Conservation (phyloP, 116 monocot species). For the Trichopus zeylanicus region DNA sequence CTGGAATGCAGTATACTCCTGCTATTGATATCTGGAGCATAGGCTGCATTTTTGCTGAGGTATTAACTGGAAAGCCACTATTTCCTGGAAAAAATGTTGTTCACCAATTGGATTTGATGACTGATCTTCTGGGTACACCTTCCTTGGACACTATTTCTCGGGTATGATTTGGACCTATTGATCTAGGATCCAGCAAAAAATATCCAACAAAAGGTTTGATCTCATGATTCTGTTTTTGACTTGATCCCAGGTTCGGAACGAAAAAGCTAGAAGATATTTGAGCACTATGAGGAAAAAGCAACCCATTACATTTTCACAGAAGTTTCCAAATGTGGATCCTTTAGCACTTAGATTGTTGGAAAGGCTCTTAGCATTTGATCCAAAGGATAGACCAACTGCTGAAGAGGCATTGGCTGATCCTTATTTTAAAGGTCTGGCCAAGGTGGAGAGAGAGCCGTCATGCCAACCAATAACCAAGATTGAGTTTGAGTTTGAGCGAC, state of each 20-base stretch:
- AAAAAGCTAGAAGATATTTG: constrained; percentile 87
- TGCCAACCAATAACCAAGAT: constrained; percentile 76
- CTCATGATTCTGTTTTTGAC: background rate
- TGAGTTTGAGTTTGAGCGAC: constrained; percentile 90
- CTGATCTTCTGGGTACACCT: constrained; percentile 79
- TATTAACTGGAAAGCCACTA: constrained; percentile 67
- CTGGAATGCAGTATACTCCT: constrained; percentile 56
- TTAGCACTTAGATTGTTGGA: constrained; percentile 73
- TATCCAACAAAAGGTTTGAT: background rate
- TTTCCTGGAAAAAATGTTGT: constrained; percentile 86
- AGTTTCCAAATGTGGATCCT: constrained; percentile 89
- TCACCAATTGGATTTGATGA: constrained; percentile 72
- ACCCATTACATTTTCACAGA: constrained; percentile 66
- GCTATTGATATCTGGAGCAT: constrained; percentile 94
- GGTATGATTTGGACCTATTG: constrained; percentile 24
- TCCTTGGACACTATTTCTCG: constrained; percentile 65
- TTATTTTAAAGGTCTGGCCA: constrained; percentile 84
- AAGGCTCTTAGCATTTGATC: constrained; percentile 91
- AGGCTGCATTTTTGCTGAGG: constrained; percentile 84
- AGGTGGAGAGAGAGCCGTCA: constrained; percentile 82
- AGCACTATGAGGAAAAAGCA: constrained; percentile 86
- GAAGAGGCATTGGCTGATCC: constrained; percentile 89
- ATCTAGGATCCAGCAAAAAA: background rate
- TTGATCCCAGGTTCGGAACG: constrained; percentile 66
- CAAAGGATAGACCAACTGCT: constrained; percentile 88